Conservation (phyloP, 352 stramenopile species). For the Phytophthora meadii region DNA sequence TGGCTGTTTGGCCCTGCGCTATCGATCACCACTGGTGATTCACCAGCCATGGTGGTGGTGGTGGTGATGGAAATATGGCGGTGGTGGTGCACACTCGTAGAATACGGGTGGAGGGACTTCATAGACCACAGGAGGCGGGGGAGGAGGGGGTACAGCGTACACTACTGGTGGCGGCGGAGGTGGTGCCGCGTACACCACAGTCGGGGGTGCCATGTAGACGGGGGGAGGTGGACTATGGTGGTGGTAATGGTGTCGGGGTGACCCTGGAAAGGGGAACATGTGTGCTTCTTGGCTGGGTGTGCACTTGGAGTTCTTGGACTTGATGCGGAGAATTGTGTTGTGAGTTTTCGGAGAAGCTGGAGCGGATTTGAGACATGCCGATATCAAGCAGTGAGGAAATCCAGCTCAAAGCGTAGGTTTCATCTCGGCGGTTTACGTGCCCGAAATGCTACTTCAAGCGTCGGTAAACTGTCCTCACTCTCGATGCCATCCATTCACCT, state of each 20-base stretch:
- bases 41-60: conserved; percentile 16
- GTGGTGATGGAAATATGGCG: conserved; percentile 15
- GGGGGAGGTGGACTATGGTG: conserved; percentile 11
- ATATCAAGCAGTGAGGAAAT: neutral
- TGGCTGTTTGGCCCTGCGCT: neutral
- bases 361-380: neutral
- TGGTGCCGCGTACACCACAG: conserved; percentile 10
- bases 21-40: neutral
- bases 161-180: conserved; percentile 5
- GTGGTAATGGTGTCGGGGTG: conserved; percentile 13
- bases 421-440: neutral
- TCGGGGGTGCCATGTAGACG: neutral
- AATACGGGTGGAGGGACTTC: conserved; percentile 17
- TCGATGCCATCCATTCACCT: too few species aligned
- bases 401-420: neutral
- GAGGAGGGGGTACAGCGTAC: neutral
- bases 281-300: neutral
- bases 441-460: neutral
- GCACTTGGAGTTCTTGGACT: conserved; percentile 4
- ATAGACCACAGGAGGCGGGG: conserved; percentile 9
- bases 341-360: neutral
- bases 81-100: conserved; percentile 16
- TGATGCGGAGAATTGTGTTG: conserved; percentile 7
- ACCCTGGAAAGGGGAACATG: conserved; percentile 4
- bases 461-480: too few species aligned